Conservation (phyloP, 2,329 filamentous ascomycete genomes). For the Cadophora gregata region DNA sequence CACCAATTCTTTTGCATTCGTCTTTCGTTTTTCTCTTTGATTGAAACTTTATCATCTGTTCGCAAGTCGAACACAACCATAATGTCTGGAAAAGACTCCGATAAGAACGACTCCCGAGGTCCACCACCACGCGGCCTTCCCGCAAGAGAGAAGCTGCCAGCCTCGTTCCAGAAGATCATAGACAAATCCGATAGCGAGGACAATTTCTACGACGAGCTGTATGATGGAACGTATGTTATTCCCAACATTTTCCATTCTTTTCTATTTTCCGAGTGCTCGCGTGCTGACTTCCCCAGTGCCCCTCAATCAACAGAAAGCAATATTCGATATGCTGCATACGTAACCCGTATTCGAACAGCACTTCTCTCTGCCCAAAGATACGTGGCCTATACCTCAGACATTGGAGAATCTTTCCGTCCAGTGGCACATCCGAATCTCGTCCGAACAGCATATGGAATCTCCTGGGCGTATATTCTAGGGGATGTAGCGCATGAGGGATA, state of each 20-base stretch:
- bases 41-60: neutral
- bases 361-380: slow-evolving; percentile 92
- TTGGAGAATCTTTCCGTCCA: slow-evolving; percentile 94
- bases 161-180: slow-evolving; percentile 61
- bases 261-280: neutral
- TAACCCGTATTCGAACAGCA: slow-evolving; percentile 82
- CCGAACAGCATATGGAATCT: slow-evolving; percentile 83
- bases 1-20: neutral
- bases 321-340: slow-evolving; percentile 92
- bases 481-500: slow-evolving; percentile 95
- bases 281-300: slow-evolving; percentile 53
- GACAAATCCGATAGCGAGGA: slow-evolving; percentile 68
- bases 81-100: slow-evolving; percentile 41
- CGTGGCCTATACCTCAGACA: slow-evolving; percentile 95
- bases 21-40: neutral
- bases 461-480: slow-evolving; percentile 89
- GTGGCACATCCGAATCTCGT: slow-evolving; percentile 87
- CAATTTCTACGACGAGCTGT: slow-evolving; percentile 77
- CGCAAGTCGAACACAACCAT: slow-evolving; percentile 1
- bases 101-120: slow-evolving; percentile 31
- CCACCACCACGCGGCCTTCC: slow-evolving; percentile 38
- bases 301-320: slow-evolving; percentile 83
- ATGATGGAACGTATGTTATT: slow-evolving; percentile 78
- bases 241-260: neutral
- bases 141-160: slow-evolving; percentile 54